Evolutionary conservation across 768 basidiomycete species (phyloP), one percentile per base, ranked within the genome.

Genomic region (Tylopilus rubrobrunneus): DNA sequence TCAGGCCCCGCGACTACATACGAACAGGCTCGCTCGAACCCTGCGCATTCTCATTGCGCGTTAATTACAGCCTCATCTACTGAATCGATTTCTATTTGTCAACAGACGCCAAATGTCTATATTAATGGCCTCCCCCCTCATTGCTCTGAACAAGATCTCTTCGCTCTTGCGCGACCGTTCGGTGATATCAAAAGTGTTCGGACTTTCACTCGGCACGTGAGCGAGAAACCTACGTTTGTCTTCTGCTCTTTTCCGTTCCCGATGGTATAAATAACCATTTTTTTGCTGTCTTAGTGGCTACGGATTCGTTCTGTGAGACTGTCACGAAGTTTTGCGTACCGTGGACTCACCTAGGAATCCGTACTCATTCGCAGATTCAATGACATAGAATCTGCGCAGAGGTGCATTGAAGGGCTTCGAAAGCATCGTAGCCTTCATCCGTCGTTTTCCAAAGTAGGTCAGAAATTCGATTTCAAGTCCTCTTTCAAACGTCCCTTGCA

Each of bases 61-160:
- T 46, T 58, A 41, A 51, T 44, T 28, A 40, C 59, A n/a, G 43
- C 50, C 23, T 49, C 60, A 6, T 62, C 58, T 29, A 54, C 54
- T 3, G 63, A 62, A 41, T 53, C 50, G 3, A 36, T 59, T 33
- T 48, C 54, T 1, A 12, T 48, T 12, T 61, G 61, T 45, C 56
- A 64, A 40, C 63, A 60, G 23, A 83, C 87, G 1, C 87, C 90
- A 1, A 92, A 92, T 61, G 86, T 92, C 0, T 92, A 92, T 66
- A 91, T 92, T 72, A 92, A 92, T 62, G 90, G 90, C 12, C 78
- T 93, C 15, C 89, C 89, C 3, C 86, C 89, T 5, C 83, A 90
- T 70, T 92, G 81, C 62, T 84, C 88, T 0, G 90, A 92, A 62
- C 89, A 89, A 55, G 80, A 89, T 56, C 75, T 93, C 40, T 84